Conservation (phyloP, 768 basidiomycete species). For the Galerina sulciceps region DNA sequence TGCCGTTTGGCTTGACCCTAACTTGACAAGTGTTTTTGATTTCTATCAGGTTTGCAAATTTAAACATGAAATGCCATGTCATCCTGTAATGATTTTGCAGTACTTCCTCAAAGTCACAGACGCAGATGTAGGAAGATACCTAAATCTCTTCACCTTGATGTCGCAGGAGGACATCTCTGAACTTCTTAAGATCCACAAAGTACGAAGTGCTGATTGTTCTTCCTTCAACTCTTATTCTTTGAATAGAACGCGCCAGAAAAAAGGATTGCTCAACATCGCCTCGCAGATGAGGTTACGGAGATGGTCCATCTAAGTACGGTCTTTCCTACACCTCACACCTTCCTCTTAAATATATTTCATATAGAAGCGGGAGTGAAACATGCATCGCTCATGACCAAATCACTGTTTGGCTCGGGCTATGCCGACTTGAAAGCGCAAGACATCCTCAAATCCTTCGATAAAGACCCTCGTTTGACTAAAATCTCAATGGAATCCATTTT, state of each 20-base stretch:
- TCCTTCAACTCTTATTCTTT: not conserved
- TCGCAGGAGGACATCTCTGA: slow-evolving; percentile 58
- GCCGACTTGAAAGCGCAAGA: slow-evolving; percentile 54
- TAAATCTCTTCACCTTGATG: slow-evolving; percentile 84
- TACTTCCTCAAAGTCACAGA: slow-evolving; percentile 89
- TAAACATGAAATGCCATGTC: not conserved
- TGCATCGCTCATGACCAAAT: slow-evolving; percentile 46
- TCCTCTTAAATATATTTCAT: slow-evolving; percentile 4
- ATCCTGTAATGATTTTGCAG: slow-evolving; percentile 65
- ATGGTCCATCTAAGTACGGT: slow-evolving; percentile 47
- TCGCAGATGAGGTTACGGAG: slow-evolving; percentile 59
- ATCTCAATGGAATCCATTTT: slow-evolving; percentile 55
- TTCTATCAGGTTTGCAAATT: slow-evolving; percentile 82
- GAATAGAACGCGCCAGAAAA: slow-evolving; percentile 44
- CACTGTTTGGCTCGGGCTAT: slow-evolving; percentile 49
- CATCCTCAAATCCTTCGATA: slow-evolving; percentile 62
- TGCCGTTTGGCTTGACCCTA: slow-evolving; percentile 86
- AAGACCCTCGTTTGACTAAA: slow-evolving; percentile 68
- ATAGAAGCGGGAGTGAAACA: slow-evolving; percentile 41
- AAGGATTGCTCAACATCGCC: slow-evolving; percentile 48
- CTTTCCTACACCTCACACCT: not conserved
- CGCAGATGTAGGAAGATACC: slow-evolving; percentile 76
- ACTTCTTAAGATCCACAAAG: slow-evolving; percentile 62
- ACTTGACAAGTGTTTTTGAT: slow-evolving; percentile 84
- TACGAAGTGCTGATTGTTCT: slow-evolving; percentile 26